These are phyloP conservation scores for Ogataea haglerorum DNA, from an alignment of 805 yeast species.

Conservation along the genomic window DNA sequence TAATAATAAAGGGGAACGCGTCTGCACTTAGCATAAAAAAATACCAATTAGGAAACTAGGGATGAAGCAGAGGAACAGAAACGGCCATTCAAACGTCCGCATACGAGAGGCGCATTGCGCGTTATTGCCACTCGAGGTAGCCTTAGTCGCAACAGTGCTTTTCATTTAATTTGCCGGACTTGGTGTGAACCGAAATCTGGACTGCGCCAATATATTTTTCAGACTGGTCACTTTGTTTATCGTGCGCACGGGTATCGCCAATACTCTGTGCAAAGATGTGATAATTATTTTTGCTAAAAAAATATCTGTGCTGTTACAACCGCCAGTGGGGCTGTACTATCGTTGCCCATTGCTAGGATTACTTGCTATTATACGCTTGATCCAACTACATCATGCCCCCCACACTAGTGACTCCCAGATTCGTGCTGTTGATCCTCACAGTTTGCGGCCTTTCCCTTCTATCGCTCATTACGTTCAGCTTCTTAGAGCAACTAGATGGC, in stretches of 20 bases:
- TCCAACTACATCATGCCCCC: constrained; percentile 5
- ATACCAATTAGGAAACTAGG: constrained; percentile 6
- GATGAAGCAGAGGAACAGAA: neutral
- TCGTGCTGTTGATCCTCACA: constrained; percentile 16
- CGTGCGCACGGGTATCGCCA: too few relatives aligned
- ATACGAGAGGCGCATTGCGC: neutral
- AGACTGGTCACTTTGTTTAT: neutral
- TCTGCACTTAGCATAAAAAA: constrained; percentile 3
- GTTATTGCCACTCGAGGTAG: neutral
- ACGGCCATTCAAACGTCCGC: neutral
- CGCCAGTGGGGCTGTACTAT: constrained; percentile 13
- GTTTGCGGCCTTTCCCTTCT: constrained; percentile 25
- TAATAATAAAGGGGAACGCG: constrained; percentile 5
- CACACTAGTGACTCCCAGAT: constrained; percentile 14
- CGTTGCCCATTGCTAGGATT: constrained; percentile 11
- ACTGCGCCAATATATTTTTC: neutral
- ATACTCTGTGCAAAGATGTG: constrained; percentile 8
- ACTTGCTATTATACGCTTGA: constrained; percentile 5
- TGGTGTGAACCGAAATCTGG: neutral
- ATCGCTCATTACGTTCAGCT: constrained; percentile 28
- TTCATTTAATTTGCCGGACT: neutral
- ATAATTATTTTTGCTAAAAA: constrained; percentile 4
- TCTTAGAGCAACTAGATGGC: constrained; percentile 34
- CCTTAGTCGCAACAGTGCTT: neutral
- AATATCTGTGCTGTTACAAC: constrained; percentile 12